Evolutionary conservation across 192 early-diverging fungal genomes (phyloP), one percentile per base, ranked within the genome.

Genomic region (Diversispora epigaea): DNA sequence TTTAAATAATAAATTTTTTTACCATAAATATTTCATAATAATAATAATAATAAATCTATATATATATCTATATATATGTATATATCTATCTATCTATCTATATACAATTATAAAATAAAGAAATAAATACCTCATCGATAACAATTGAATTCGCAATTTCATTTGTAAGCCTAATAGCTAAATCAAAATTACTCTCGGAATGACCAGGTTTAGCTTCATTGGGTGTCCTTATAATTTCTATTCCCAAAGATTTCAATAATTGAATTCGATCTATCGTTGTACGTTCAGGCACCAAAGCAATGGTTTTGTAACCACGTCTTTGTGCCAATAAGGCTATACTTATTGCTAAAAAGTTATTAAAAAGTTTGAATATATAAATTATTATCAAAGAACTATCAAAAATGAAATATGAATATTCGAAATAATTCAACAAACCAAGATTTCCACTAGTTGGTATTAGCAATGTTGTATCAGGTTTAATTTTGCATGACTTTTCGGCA

Each of bases 401-500:
- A 32, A 32, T 32, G 2, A 32, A 1, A 32, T 32, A 32, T 32
- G 25, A 32, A 32, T 32, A 32, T 32, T 32, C 25, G 2, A 32
- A 32, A 32, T 32, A 32, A 32, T 49, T 11, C n/a, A 49, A 44
- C 58, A 39, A 19, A 73, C 71, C 71, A 14, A 93, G 77, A 76
- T 93, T 92, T 3, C 91, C 92, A 3, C 86, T 87, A 10, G 89
- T 86, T 9, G 93, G 91, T 19, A 93, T 86, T 39, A 94, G 79
- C 6, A 94, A 81, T 1, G 85, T 82, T 4, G 82, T 80, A 54
- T 80, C 76, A 3, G 60, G 43, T 10, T 71, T 60, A n/a, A 89
- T 79, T 63, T 85, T 61, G 25, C 61, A 21, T 1, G 56, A 19
- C 12, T 58, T 61, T 73, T 73, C 71, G 2, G 25, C 56, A 47